Evolutionary conservation across 352 stramenopile genomes (phyloP).

Genomic region (Globisporangium cystogenes): DNA sequence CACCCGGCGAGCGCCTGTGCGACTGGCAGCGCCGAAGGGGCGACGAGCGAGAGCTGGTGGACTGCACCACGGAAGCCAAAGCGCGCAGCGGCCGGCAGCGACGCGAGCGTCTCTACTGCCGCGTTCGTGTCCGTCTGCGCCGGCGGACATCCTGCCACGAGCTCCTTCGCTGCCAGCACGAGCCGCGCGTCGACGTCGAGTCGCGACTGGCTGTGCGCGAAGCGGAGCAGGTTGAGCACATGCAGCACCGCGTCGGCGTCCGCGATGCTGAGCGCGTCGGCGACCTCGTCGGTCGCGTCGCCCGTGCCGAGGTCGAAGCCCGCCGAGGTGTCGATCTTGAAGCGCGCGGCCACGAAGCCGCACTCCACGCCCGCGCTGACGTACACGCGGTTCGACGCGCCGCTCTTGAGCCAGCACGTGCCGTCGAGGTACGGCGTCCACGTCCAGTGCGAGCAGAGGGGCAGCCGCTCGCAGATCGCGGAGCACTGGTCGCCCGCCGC

Average conservation of each 20-base stretch:
- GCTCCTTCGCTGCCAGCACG: constrained; percentile 23
- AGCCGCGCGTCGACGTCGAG: constrained; percentile 27
- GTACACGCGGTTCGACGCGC: constrained; percentile 6
- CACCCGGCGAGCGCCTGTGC: constrained; percentile 20
- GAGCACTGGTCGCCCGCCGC: constrained; percentile 24
- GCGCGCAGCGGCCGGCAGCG: background rate
- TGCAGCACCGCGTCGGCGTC: constrained; percentile 24
- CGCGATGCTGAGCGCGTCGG: constrained; percentile 10
- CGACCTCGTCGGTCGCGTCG: background rate
- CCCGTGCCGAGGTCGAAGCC: constrained; percentile 9
- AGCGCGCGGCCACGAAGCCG: constrained; percentile 7
- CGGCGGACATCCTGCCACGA: constrained; percentile 19
- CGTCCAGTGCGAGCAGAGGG: constrained; percentile 32
- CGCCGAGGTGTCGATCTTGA: constrained; percentile 5
- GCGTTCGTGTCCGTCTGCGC: constrained; percentile 4
- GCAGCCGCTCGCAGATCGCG: constrained; percentile 20
- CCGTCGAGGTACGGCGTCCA: constrained; percentile 19
- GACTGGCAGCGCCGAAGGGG: constrained; percentile 11
- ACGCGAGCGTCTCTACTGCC: background rate
- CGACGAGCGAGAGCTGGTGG: constrained; percentile 16
- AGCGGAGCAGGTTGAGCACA: constrained; percentile 26
- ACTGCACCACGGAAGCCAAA: constrained; percentile 14
- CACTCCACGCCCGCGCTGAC: constrained; percentile 4
- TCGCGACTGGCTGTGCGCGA: constrained; percentile 10
- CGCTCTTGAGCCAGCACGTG: constrained; percentile 28